Evolutionary conservation across 257 asterid genomes (phyloP).

Genomic region (Ilex asprella): DNA sequence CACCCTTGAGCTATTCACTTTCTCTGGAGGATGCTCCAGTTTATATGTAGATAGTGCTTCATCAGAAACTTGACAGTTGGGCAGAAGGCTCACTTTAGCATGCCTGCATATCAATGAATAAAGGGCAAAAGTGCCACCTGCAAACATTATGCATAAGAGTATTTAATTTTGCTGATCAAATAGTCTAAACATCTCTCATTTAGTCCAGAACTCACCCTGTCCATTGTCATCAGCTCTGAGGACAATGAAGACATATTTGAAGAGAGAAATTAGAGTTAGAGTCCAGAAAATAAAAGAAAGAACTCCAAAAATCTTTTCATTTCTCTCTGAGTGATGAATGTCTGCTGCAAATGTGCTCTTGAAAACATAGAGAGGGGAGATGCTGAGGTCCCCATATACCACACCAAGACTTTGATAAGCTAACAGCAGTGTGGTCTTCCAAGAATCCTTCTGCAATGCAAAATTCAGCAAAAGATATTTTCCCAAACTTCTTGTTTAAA

Average conservation of each 20-base stretch:
- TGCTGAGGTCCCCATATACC: slow-evolving; percentile 93
- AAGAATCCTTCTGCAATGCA: slow-evolving; percentile 50
- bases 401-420: slow-evolving; percentile 98
- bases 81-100: slow-evolving; percentile 91
- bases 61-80: slow-evolving; percentile 78
- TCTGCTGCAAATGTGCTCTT: slow-evolving; percentile 97
- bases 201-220: slow-evolving; percentile 48
- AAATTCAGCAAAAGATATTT: slow-evolving; percentile 6
- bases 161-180: slow-evolving; percentile 5
- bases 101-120: slow-evolving; percentile 92
- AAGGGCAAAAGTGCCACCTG: slow-evolving; percentile 98
- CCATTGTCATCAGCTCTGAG: slow-evolving; percentile 97
- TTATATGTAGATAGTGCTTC: slow-evolving; percentile 89
- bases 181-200: too few species aligned
- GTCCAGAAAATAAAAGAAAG: slow-evolving; percentile 95
- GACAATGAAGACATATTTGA: slow-evolving; percentile 82
- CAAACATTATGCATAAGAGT: slow-evolving; percentile 12
- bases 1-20: slow-evolving; percentile 52
- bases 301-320: slow-evolving; percentile 92
- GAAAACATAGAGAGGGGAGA: slow-evolving; percentile 91
- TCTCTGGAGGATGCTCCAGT: slow-evolving; percentile 62
- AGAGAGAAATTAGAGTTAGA: slow-evolving; percentile 76
- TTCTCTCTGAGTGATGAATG: slow-evolving; percentile 85
- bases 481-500: neutral
- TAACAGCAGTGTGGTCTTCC: slow-evolving; percentile 75